Base-by-base conservation (phyloP, 78 protist genomes). In the Chrysochromulina tobinii region DNA sequence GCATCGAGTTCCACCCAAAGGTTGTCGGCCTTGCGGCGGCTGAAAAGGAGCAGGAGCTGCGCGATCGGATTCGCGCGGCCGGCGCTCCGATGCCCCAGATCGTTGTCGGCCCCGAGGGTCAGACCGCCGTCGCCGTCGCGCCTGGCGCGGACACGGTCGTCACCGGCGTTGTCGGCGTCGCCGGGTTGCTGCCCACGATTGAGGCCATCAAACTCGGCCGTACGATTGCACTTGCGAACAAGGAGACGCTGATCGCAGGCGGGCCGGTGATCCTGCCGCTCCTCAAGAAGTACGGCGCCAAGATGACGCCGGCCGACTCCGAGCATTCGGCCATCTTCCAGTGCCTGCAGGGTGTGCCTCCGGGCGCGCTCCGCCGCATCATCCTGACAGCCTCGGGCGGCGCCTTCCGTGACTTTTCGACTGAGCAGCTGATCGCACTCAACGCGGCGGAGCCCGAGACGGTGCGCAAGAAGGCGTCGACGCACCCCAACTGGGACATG, bases 301-400 rank as follows among this genome's bases (percentile, higher is more conserved):
- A 57, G 50, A 83, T 81, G 87, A 84, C 83, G 3, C 90, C 93
- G 4, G 93, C 93, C 7, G 93, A 91, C 89, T 91, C 93, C 38
- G 93, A 91, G 89, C 93, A 91, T 86, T 85, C 90, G 3, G 93
- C 93, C 72, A 84, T 91, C 85, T 91, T 91, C 89, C 93, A 91
- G 86, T 91, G 79, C 54, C 50, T 91, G 18, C 93, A 3, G 77
- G 14, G 64, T 25, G 90, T 67, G 57, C 84, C 91, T 2, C 64
- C 81, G 21, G 91, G 55, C n/a, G 55, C 73, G 55, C 85, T 89
- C 50, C 38, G 91, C 51, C 85, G 87, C 75, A 48, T 91, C 61
- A 91, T 91, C 66, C 93, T 91, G 59, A 91, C 93, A 0, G 93
- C 93, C 18, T 84, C 90, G 23, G 93, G 93, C 48, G 93, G 93